Conservation (phyloP, 768 basidiomycete species). For the Mycena filopes region DNA sequence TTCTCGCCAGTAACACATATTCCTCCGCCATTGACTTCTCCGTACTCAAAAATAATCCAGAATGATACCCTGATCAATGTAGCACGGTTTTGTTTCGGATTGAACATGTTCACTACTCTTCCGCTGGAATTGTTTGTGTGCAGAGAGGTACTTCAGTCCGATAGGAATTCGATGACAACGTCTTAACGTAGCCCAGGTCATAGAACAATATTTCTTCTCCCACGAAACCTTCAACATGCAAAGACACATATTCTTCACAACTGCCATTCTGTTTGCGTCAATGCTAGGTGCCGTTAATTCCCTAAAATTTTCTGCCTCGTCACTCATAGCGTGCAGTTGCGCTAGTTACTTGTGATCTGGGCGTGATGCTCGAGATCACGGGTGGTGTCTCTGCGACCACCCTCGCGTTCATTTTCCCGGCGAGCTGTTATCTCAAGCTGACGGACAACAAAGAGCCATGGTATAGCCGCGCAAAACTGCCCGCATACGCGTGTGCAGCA, state of each 20-base stretch:
- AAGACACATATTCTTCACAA: slow-evolving; percentile 92
- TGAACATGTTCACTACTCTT: slow-evolving; percentile 98
- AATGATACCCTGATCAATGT: slow-evolving; percentile 92
- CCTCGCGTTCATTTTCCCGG: slow-evolving; percentile 92
- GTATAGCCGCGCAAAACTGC: slow-evolving; percentile 78
- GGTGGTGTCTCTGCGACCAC: slow-evolving; percentile 96
- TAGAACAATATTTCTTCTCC: slow-evolving; percentile 96
- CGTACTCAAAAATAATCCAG: slow-evolving; percentile 44
- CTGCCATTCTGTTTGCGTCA: slow-evolving; percentile 80
- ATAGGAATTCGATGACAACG: background rate
- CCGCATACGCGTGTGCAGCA: slow-evolving; percentile 73
- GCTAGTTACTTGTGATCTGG: slow-evolving; percentile 93
- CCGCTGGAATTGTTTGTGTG: slow-evolving; percentile 98
- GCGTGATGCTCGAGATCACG: slow-evolving; percentile 97
- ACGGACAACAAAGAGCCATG: slow-evolving; percentile 65
- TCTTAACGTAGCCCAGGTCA: slow-evolving; percentile 71
- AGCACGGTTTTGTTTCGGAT: slow-evolving; percentile 91
- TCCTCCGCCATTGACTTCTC: background rate
- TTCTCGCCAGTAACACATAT: slow-evolving; percentile 73
- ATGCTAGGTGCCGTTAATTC: slow-evolving; percentile 72
- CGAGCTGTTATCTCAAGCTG: slow-evolving; percentile 87
- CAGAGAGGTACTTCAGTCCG: slow-evolving; percentile 72
- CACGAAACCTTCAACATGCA: slow-evolving; percentile 84
- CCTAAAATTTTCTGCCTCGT: background rate
- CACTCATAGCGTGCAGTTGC: slow-evolving; percentile 66